A percentile compares a stretch with the other conserved stretches of the same genome.
These are phyloP conservation scores for Solanum medicagineum DNA, from an alignment of 257 asterid species.

Conservation along the genomic window DNA sequence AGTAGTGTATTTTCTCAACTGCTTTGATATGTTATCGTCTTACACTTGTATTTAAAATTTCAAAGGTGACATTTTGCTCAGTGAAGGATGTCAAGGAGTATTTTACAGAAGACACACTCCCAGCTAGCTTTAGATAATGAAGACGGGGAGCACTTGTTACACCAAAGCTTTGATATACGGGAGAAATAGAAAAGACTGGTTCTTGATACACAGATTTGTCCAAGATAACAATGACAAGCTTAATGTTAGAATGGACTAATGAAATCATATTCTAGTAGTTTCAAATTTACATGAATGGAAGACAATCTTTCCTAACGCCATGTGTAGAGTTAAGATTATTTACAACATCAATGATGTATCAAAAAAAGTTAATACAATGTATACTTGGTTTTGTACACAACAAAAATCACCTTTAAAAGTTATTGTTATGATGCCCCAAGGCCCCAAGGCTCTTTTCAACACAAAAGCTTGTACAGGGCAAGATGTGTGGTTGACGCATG, in stretches of 20 bases:
- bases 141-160: background rate
- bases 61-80: conserved; percentile 74
- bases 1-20: background rate
- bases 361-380: background rate
- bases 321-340: background rate
- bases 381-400: background rate
- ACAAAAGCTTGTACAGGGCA: background rate
- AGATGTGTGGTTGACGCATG: background rate
- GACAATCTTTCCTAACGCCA: background rate
- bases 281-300: background rate
- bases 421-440: background rate
- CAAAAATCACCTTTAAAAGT: background rate
- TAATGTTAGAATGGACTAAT: background rate
- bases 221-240: background rate
- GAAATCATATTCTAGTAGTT: background rate
- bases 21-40: background rate
- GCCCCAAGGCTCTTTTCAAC: background rate
- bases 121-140: conserved; percentile 37
- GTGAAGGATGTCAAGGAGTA: conserved; percentile 44
- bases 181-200: background rate
- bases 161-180: background rate
- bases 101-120: conserved; percentile 52
- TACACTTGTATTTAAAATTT: background rate
- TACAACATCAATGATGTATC: background rate
- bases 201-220: background rate